Evolutionary conservation across 306 rosid species (phyloP).

Genomic region (Gynostemma pentaphyllum): DNA sequence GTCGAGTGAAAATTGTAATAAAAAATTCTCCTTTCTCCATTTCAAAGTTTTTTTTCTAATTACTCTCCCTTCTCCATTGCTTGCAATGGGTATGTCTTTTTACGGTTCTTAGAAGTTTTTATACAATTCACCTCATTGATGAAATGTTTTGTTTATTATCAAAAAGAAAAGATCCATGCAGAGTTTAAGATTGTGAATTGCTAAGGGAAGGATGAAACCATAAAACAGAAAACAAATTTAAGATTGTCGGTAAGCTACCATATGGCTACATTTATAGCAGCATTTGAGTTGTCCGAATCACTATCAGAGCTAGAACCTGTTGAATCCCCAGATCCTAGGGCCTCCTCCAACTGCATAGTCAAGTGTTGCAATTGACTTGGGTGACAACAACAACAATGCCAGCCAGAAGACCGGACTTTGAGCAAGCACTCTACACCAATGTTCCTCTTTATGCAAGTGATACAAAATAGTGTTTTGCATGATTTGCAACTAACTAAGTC

Average conservation of each 20-base stretch:
- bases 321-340: constrained; percentile 25
- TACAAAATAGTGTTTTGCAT: constrained; percentile 56
- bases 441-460: constrained; percentile 51
- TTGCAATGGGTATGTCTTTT: too few species aligned
- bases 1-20: too few species aligned
- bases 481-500: constrained; percentile 51
- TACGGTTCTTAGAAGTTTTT: too few species aligned
- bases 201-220: too few species aligned
- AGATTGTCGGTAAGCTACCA: constrained; percentile 33
- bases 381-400: constrained; percentile 68
- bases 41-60: too few species aligned
- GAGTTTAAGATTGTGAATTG: too few species aligned
- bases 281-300: constrained; percentile 65
- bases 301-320: constrained; percentile 53
- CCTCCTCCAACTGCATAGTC: constrained; percentile 41
- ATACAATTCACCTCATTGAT: too few species aligned
- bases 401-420: constrained; percentile 36
- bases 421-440: constrained; percentile 47
- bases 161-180: too few species aligned
- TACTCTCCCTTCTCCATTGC: too few species aligned
- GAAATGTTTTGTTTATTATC: too few species aligned
- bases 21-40: too few species aligned
- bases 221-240: background rate
- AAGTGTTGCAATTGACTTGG: constrained; percentile 50
- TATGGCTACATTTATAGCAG: constrained; percentile 30